Evolutionary conservation across 805 yeast genomes (phyloP).

Genomic region (Scheffersomyces coipomensis): DNA sequence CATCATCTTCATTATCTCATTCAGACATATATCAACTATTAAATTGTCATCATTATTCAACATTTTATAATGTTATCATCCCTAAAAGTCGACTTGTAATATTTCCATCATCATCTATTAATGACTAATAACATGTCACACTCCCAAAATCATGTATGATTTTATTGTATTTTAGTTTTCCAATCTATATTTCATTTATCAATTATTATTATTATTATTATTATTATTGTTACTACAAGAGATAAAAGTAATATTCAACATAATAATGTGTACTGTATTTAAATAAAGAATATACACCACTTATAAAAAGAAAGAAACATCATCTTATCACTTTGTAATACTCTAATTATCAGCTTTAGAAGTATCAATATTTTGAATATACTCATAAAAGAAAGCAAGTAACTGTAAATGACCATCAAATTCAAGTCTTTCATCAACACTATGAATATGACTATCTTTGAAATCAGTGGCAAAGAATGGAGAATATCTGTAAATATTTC

Average conservation of each 20-base stretch:
- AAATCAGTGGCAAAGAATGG: conserved; percentile 41
- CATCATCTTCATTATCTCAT: too few relatives aligned
- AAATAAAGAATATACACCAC: neutral
- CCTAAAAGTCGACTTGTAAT: too few relatives aligned
- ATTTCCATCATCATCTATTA: too few relatives aligned
- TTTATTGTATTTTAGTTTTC: too few relatives aligned
- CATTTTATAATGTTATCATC: too few relatives aligned
- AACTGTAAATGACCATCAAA: conserved; percentile 58
- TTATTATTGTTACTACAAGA: neutral
- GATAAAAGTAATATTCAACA: neutral
- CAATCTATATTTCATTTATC: neutral
- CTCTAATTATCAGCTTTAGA: conserved; percentile 9
- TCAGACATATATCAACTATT: too few relatives aligned
- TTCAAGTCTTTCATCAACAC: conserved; percentile 58
- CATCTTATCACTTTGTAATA: too few relatives aligned
- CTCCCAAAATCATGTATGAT: too few relatives aligned
- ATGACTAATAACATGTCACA: too few relatives aligned
- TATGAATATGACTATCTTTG: conserved; percentile 46
- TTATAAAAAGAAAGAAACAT: neutral
- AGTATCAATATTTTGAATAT: conserved; percentile 40
- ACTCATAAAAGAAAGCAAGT: conserved; percentile 54
- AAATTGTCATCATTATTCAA: too few relatives aligned
- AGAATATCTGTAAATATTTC: conserved; percentile 58
- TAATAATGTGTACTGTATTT: neutral
- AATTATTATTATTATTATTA: neutral